A percentile compares a stretch with the other conserved stretches of the same genome.
Evolutionary conservation across 179 eudicot genomes (phyloP).

Genomic region (Silene vulgaris): DNA sequence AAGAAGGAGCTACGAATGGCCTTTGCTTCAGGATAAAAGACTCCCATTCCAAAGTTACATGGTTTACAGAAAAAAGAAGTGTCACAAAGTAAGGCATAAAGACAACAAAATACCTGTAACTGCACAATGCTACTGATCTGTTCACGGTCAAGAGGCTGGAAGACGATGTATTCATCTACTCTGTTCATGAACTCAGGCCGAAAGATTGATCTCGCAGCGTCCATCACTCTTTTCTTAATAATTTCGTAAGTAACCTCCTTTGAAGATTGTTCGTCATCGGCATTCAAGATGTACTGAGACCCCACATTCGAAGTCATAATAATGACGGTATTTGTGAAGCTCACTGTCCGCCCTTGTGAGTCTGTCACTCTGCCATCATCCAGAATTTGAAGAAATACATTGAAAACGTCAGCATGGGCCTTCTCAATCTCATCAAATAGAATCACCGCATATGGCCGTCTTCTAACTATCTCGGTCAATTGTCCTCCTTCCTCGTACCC

Average conservation of each 20-base stretch:
- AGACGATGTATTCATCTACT: conserved; percentile 88
- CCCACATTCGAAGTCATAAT: conserved; percentile 98
- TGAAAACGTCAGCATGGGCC: conserved; percentile 87
- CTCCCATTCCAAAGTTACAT: background rate
- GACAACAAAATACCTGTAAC: conserved; percentile 54
- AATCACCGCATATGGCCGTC: conserved; percentile 89
- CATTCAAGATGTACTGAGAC: conserved; percentile 71
- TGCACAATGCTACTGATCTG: conserved; percentile 72
- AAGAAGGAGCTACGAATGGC: background rate
- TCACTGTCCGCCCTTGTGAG: conserved; percentile 89
- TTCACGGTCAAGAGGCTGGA: conserved; percentile 79
- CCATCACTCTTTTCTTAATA: conserved; percentile 81
- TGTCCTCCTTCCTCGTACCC: conserved; percentile 98
- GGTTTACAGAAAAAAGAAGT: background rate
- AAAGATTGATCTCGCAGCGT: conserved; percentile 77
- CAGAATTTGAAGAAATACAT: conserved; percentile 81
- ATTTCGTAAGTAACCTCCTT: conserved; percentile 64
- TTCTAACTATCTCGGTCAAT: conserved; percentile 69
- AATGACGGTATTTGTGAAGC: conserved; percentile 81
- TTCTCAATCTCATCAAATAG: conserved; percentile 94
- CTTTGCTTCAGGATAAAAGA: background rate
- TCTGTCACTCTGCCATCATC: conserved; percentile 96
- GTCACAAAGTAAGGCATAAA: background rate
- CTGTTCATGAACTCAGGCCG: conserved; percentile 97
- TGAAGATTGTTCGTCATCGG: conserved; percentile 50